A percentile compares a stretch with the other conserved stretches of the same genome.
Evolutionary conservation across 768 basidiomycete genomes (phyloP).

Genomic region (Tricholoma terreum): DNA sequence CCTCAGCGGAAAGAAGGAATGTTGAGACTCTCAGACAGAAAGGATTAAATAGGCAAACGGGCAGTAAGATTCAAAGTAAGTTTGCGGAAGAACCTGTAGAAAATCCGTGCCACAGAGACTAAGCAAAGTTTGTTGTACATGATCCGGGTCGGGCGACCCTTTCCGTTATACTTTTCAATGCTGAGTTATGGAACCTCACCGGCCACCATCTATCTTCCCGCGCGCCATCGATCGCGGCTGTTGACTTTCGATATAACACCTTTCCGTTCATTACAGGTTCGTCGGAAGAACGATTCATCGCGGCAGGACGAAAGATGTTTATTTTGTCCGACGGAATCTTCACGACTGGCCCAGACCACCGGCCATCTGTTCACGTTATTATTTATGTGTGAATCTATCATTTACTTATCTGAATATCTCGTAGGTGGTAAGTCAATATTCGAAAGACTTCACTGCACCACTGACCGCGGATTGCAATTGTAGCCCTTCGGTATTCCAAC

Average conservation of each 20-base stretch:
- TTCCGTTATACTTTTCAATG: background rate
- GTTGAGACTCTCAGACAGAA: background rate
- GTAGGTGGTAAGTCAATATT: background rate
- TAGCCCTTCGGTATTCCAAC: background rate
- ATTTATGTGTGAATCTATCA: background rate
- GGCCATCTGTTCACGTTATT: background rate
- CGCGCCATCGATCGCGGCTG: background rate
- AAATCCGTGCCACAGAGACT: background rate
- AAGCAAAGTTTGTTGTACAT: background rate
- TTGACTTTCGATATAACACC: background rate
- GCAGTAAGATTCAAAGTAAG: constrained; percentile 2
- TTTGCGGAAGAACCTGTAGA: background rate
- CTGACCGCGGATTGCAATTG: background rate
- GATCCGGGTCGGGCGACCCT: background rate
- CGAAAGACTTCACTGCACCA: background rate
- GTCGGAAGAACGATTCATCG: background rate
- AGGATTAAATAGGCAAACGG: background rate
- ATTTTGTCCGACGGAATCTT: constrained; percentile 1
- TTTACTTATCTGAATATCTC: background rate
- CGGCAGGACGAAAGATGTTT: background rate
- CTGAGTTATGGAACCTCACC: background rate
- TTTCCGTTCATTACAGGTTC: background rate
- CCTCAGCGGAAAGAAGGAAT: background rate
- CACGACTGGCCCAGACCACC: background rate
- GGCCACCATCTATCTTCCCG: background rate